phyloP scores from a whole-genome alignment of 441 rosid species.

The Geranium incanum region DNA sequence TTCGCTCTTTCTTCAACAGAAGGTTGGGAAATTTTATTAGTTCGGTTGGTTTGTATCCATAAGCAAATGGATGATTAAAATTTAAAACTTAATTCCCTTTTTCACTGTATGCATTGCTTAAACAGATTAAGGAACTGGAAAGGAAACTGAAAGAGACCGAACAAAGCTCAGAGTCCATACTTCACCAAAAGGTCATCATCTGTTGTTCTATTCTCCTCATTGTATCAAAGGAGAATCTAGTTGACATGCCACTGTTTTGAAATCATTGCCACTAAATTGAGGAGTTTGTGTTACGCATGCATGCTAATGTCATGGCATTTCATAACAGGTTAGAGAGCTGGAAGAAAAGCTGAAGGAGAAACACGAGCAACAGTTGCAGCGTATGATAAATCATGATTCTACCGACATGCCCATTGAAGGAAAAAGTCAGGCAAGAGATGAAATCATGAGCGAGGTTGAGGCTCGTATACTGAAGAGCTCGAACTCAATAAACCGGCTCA shows the following conservation, averaged over 20 bases:
- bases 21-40: conserved; percentile 32
- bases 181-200: conserved; percentile 46
- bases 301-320: conserved; percentile 14
- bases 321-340: conserved; percentile 58
- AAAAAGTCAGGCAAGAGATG: conserved; percentile 37
- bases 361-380: conserved; percentile 49
- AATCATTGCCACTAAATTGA: not conserved
- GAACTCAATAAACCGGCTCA: conserved; percentile 40
- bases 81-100: not conserved
- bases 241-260: not conserved
- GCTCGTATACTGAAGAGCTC: conserved; percentile 52
- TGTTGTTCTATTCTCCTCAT: not conserved
- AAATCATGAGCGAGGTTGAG: conserved; percentile 39
- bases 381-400: conserved; percentile 30
- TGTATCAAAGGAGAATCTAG: too few species aligned
- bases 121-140: conserved; percentile 48
- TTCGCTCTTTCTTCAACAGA: conserved; percentile 43
- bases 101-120: conserved; percentile 1
- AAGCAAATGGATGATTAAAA: conserved; percentile 12
- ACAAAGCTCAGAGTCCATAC: conserved; percentile 37
- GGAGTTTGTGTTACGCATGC: not conserved
- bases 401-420: conserved; percentile 45
- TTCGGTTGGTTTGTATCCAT: conserved; percentile 8
- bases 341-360: conserved; percentile 57
- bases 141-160: conserved; percentile 36